Evolutionary conservation across 768 basidiomycete genomes (phyloP).

Genomic region (Pleurotus pulmonarius): DNA sequence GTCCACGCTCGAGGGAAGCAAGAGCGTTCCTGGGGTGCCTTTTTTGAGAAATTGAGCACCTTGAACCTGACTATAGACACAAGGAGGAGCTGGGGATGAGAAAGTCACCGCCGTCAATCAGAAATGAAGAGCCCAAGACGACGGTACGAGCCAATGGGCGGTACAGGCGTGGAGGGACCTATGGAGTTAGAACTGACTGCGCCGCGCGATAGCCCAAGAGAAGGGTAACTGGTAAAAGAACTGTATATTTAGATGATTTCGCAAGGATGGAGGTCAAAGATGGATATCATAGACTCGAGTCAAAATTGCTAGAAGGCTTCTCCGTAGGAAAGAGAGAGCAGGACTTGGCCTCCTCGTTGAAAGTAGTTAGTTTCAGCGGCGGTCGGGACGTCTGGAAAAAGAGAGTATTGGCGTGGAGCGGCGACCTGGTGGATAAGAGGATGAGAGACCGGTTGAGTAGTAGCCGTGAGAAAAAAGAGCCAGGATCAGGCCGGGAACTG

Average conservation of each 20-base stretch:
- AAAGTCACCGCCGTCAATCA: neutral
- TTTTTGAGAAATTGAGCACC: too few relatives aligned
- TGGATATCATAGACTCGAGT: neutral
- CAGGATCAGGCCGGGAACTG: constrained; percentile 3
- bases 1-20: too few relatives aligned
- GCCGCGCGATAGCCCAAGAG: constrained; percentile 2
- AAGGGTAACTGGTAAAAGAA: neutral
- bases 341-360: neutral
- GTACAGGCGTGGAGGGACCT: constrained; percentile 3
- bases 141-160: constrained; percentile 1
- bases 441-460: neutral
- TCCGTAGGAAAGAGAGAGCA: neutral
- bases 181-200: constrained; percentile 2
- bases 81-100: too few relatives aligned
- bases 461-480: constrained; percentile 5
- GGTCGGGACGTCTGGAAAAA: neutral
- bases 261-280: neutral
- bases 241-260: constrained; percentile 2
- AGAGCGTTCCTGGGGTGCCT: too few relatives aligned
- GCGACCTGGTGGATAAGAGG: constrained; percentile 1
- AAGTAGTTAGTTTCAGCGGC: neutral
- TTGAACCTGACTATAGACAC: too few relatives aligned
- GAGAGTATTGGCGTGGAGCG: neutral
- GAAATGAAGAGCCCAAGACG: neutral
- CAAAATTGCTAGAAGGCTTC: neutral